These are phyloP conservation scores for Cardamine resedifolia DNA, from an alignment of 345 rosid genomes.

Conservation along the genomic window DNA sequence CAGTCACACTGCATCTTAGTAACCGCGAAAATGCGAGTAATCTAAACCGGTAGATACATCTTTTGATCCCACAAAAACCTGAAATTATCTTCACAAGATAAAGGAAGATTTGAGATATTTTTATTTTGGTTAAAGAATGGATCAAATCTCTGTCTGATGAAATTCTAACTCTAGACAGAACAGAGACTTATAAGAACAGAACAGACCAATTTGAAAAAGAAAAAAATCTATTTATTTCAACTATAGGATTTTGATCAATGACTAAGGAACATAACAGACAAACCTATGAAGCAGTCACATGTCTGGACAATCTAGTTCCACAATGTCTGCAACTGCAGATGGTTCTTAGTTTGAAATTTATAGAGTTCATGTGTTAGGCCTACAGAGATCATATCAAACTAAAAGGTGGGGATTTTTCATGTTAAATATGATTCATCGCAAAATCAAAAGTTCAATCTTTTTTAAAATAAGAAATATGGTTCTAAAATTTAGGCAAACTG, in stretches of 20 bases:
- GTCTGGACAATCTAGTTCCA: not conserved
- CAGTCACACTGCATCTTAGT: conserved; percentile 28
- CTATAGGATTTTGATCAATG: not conserved
- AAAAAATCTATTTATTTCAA: not conserved
- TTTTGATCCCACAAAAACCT: conserved; percentile 21
- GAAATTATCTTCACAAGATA: conserved; percentile 10
- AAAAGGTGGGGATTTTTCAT: not conserved
- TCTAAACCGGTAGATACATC: conserved; percentile 16
- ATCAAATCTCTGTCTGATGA: not conserved
- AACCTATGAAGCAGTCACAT: conserved; percentile 1
- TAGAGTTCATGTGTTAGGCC: not conserved
- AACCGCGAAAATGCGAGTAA: not conserved
- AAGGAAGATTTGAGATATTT: not conserved
- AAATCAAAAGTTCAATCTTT: not conserved
- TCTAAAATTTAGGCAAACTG: not conserved
- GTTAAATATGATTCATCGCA: not conserved
- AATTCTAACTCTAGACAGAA: not conserved
- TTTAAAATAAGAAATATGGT: not conserved
- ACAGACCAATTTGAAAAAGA: not conserved
- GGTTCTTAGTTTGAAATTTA: not conserved
- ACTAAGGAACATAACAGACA: not conserved
- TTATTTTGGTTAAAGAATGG: not conserved
- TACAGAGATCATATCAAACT: not conserved
- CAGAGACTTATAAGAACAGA: not conserved
- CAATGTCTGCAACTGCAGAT: not conserved